Percentiles rank a stretch among this genome's conserved stretches.
phyloP scores from a whole-genome alignment of 2,329 filamentous ascomycete genomes.

The Paramyrothecium roridum region DNA sequence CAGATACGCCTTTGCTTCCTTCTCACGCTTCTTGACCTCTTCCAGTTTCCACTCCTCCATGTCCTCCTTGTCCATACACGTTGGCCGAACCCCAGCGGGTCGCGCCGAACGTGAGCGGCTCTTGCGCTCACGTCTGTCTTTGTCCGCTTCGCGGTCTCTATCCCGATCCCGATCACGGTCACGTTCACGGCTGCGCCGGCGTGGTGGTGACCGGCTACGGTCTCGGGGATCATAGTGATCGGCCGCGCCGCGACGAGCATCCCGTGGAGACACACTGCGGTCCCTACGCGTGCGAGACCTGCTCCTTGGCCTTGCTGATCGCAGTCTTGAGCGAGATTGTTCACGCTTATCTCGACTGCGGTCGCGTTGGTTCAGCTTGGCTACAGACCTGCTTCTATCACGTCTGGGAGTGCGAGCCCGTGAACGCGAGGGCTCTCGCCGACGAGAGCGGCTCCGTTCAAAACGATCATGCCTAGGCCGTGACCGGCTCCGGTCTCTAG shows the following conservation, averaged over 20 bases:
- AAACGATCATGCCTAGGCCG: slow-evolving; percentile 27
- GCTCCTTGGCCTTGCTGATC: slow-evolving; percentile 24
- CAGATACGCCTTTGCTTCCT: slow-evolving; percentile 62
- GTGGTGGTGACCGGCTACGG: slow-evolving; percentile 12
- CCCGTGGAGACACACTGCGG: slow-evolving; percentile 22
- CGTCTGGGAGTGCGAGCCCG: slow-evolving; percentile 23
- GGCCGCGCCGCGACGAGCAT: slow-evolving; percentile 15
- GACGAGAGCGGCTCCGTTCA: slow-evolving; percentile 30
- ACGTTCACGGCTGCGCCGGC: slow-evolving; percentile 16
- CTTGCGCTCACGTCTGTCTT: slow-evolving; percentile 25
- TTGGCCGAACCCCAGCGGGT: slow-evolving; percentile 24
- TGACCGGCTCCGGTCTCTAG: slow-evolving; percentile 29
- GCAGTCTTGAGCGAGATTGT: slow-evolving; percentile 21
- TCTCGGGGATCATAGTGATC: slow-evolving; percentile 31
- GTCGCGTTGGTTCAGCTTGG: slow-evolving; percentile 18
- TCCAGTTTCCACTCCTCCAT: slow-evolving; percentile 57
- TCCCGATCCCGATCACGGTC: slow-evolving; percentile 20
- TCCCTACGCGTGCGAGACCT: slow-evolving; percentile 26
- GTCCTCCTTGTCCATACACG: slow-evolving; percentile 42
- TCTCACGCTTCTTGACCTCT: slow-evolving; percentile 59
- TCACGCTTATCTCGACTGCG: slow-evolving; percentile 25
- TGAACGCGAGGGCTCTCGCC: slow-evolving; percentile 35
- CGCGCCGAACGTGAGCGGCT: slow-evolving; percentile 43
- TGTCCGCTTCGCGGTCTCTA: slow-evolving; percentile 15
- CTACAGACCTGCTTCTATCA: slow-evolving; percentile 28